phyloP scores from a whole-genome alignment of 73 alveolate genomes.

The Halteria grandinella region DNA sequence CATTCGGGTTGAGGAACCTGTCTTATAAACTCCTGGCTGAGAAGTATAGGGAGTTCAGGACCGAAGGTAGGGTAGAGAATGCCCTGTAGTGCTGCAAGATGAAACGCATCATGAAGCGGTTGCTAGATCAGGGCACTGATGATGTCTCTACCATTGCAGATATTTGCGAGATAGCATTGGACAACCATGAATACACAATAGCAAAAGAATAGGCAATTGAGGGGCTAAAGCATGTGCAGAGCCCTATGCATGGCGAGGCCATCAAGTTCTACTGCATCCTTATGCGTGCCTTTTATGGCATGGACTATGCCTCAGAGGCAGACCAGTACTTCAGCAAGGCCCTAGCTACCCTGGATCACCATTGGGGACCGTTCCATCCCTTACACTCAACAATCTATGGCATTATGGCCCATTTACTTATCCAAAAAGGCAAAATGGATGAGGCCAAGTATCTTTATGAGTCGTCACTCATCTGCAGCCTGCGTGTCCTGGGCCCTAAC shows the following conservation, averaged over 20 bases:
- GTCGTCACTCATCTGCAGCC: constrained; percentile 63
- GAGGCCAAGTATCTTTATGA: constrained; percentile 71
- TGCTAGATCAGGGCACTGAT: constrained; percentile 45
- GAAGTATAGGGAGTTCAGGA: constrained; percentile 54
- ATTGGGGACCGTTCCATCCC: constrained; percentile 84
- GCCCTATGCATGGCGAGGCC: constrained; percentile 69
- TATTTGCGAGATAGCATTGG: constrained; percentile 69
- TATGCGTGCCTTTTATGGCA: constrained; percentile 70
- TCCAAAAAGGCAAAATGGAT: constrained; percentile 59
- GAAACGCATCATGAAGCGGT: constrained; percentile 35
- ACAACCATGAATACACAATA: constrained; percentile 39
- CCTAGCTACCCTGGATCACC: constrained; percentile 63
- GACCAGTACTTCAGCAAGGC: constrained; percentile 71
- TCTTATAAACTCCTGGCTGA: constrained; percentile 58
- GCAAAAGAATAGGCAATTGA: constrained; percentile 63
- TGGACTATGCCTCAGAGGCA: constrained; percentile 36
- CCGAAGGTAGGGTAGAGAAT: constrained; percentile 39
- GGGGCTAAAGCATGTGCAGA: constrained; percentile 40
- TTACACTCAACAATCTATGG: constrained; percentile 73
- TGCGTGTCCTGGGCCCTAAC: constrained; percentile 77
- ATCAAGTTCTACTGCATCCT: constrained; percentile 70
- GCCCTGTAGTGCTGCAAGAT: constrained; percentile 63
- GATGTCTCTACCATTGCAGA: constrained; percentile 62
- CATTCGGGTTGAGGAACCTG: constrained; percentile 52
- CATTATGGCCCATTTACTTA: constrained; percentile 71